Percentiles rank a stretch among this genome's conserved stretches.
Evolutionary conservation across 495 filamentous ascomycete species (phyloP).

Genomic region (Podospora fimiseda): DNA sequence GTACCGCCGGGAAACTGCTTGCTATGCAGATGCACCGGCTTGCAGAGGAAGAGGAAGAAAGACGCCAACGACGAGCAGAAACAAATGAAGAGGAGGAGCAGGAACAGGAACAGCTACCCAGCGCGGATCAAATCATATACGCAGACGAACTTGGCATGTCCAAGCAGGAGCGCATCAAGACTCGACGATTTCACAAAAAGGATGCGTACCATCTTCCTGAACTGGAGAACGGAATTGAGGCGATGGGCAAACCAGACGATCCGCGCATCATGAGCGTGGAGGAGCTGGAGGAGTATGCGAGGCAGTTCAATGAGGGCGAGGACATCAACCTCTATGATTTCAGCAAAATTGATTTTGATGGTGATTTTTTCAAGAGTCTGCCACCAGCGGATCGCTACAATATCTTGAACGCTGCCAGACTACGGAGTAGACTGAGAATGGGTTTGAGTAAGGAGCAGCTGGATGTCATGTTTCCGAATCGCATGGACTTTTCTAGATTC

Average conservation of each 20-base stretch:
- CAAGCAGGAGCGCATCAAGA: conserved; percentile 63
- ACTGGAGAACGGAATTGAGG: conserved; percentile 62
- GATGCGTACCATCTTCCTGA: conserved; percentile 93
- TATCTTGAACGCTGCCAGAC: conserved; percentile 85
- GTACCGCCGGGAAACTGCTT: conserved; percentile 82
- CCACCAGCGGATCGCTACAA: conserved; percentile 92
- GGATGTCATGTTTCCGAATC: conserved; percentile 90
- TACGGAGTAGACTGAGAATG: conserved; percentile 86
- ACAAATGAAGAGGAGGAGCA: conserved; percentile 35
- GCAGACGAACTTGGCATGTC: conserved; percentile 83
- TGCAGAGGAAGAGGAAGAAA: conserved; percentile 75
- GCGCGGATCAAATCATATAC: conserved; percentile 65
- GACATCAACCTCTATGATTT: conserved; percentile 98
- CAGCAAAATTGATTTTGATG: conserved; percentile 95
- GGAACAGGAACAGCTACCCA: conserved; percentile 60
- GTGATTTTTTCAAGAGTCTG: conserved; percentile 84
- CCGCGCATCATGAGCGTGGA: conserved; percentile 91
- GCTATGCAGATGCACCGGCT: conserved; percentile 86
- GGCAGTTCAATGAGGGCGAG: conserved; percentile 86
- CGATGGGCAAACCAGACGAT: conserved; percentile 86
- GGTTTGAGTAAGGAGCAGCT: conserved; percentile 93
- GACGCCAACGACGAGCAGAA: conserved; percentile 45
- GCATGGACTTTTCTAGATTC: conserved; percentile 95
- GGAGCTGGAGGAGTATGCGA: conserved; percentile 86
- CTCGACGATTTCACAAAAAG: conserved; percentile 76